phyloP scores from a whole-genome alignment of 345 rosid species.

The Lenwebbia sp. region DNA sequence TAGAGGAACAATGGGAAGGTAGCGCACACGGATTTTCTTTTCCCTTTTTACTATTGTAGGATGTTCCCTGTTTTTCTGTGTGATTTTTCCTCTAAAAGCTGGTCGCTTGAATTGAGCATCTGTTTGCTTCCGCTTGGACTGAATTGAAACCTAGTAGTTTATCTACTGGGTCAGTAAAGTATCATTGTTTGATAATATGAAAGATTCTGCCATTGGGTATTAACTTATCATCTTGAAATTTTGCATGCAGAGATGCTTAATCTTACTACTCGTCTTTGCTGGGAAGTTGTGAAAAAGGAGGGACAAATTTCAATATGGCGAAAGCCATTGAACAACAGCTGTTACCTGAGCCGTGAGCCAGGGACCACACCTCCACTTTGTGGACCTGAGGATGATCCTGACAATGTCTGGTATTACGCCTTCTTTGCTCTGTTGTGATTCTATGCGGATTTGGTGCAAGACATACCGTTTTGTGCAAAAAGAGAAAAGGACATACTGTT shows the following conservation, averaged over 20 bases:
- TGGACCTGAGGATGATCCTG: slow-evolving; percentile 69
- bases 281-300: slow-evolving; percentile 90
- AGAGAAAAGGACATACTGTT: not conserved
- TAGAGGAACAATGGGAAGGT: slow-evolving; percentile 98
- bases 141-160: not conserved
- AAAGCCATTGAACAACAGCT: slow-evolving; percentile 71
- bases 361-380: slow-evolving; percentile 69
- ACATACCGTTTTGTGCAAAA: not conserved
- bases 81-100: not conserved
- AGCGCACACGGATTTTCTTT: slow-evolving; percentile 5
- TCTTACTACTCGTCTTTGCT: slow-evolving; percentile 81
- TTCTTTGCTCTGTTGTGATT: not conserved
- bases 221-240: not conserved
- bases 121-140: not conserved
- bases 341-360: slow-evolving; percentile 67
- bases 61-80: not conserved
- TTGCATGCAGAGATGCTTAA: slow-evolving; percentile 73
- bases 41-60: not conserved
- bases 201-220: not conserved
- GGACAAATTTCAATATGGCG: slow-evolving; percentile 94
- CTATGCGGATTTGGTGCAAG: not conserved
- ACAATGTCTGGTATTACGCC: slow-evolving; percentile 63
- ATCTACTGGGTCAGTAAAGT: not conserved
- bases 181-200: not conserved
- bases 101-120: not conserved